Percentiles rank a stretch among this genome's conserved stretches.
These are phyloP conservation scores for Gremmenia infestans DNA, from an alignment of 2,329 filamentous ascomycete species.

Conservation along the genomic window DNA sequence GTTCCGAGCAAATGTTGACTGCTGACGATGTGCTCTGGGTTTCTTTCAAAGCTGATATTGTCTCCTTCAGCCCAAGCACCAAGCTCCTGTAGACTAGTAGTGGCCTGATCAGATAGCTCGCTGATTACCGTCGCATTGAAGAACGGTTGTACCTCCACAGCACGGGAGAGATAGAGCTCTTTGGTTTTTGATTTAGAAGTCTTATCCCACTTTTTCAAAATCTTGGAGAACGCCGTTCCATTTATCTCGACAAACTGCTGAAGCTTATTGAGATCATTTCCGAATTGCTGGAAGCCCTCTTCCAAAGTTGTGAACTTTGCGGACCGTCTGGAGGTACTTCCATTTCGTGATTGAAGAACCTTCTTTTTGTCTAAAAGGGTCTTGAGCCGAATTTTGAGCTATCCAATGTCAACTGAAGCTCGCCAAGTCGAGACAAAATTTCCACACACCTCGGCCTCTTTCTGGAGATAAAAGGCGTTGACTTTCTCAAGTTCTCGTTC, in stretches of 20 bases:
- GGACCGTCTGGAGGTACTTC: conserved; percentile 77
- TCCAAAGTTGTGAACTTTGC: conserved; percentile 92
- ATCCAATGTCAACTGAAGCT: conserved; percentile 12
- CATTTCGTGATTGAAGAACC: conserved; percentile 73
- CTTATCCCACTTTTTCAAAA: conserved; percentile 99
- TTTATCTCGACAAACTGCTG: conserved; percentile 99
- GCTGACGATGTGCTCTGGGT: conserved; percentile 58
- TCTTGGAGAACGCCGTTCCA: conserved; percentile 96
- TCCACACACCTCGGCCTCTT: conserved; percentile 82
- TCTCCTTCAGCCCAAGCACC: conserved; percentile 97
- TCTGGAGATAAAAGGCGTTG: conserved; percentile 95
- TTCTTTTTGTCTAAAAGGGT: conserved; percentile 94
- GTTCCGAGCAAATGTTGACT: conserved; percentile 64
- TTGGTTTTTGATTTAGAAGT: conserved; percentile 98
- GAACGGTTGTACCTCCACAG: conserved; percentile 95
- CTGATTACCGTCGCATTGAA: conserved; percentile 98
- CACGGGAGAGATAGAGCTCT: conserved; percentile 90
- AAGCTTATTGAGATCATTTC: conserved; percentile 92
- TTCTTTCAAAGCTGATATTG: conserved; percentile 72
- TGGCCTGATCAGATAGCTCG: conserved; percentile 93
- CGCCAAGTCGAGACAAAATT: background rate
- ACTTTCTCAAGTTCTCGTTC: conserved; percentile 98
- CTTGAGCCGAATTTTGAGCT: conserved; percentile 91
- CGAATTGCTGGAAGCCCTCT: conserved; percentile 96
- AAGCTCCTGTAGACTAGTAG: conserved; percentile 89